Base-by-base conservation (phyloP, 1,139 yeast species). In the Arxiozyma bovina region DNA sequence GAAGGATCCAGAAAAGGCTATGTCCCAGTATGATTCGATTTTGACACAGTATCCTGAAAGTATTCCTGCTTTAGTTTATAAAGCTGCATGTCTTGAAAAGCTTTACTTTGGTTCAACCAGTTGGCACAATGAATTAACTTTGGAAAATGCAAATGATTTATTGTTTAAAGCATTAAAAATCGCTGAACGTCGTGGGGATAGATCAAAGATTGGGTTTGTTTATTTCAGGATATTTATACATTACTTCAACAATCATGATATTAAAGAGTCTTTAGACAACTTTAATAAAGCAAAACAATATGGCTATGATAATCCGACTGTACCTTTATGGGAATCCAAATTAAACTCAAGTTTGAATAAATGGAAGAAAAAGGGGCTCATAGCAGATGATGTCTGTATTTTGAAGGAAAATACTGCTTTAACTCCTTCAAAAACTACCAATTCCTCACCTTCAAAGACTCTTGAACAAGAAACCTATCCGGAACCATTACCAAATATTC, bases 201-300 rank as follows among this genome's bases (percentile, higher is more conserved):
- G 83, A 56, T 71, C 73, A 4, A 77, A 77, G n/a, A 73, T 84
- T 45, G 86, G 81, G 0, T 72, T 76, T 38, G 81, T 85, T 27
- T 79, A 84, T 61, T 81, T 82, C 64, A 75, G 87, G 45, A 72
- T 83, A 54, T 87, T 81, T 11, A 69, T 82, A 55, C 70, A 78
- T 23, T 72, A 72, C 57, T 81, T 75, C 63, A 72, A 74, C 48
- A 73, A 77, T 57, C 81, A 80, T 59, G 71, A 77, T 17, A 74
- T 70, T 56, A 68, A 67, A 12, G 69, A 73, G 53, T 85, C 96
- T 0, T 70, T 74, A 41, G 68, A 64, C 43, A 77, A 79, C 57
- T 72, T 88, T 52, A 67, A 68, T 11, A 70, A 73, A 57, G 87
- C 91, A 0, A 69, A 74, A 45, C 72, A 72, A 41, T 75, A 72